Base-by-base conservation (phyloP, 2,329 filamentous ascomycete species). In the Trichothecium sympodiale region DNA sequence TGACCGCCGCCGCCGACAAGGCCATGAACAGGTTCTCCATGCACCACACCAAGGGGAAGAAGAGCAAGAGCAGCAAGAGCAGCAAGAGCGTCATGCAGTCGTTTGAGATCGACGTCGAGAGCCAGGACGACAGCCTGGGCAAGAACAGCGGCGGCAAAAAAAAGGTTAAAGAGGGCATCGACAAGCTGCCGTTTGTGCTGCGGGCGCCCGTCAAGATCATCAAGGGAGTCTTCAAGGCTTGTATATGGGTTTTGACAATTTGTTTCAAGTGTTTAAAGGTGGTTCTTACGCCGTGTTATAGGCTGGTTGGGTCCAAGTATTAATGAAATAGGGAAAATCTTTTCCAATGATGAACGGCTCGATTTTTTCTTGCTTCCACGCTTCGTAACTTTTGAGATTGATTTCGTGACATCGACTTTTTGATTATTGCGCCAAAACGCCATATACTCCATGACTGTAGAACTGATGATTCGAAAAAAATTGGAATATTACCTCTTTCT, bases 51-150 rank as follows among this genome's bases (percentile, higher is more conserved):
- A 25, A 25, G 29, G 38, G 36, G 39, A 43, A 44, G 38, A 43
- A 47, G 31, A 10, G 12, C 17, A 40, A 41, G 40, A 15, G 14
- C n/a, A 40, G 42, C 38, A 39, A 38, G 31, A 52, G 48, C 46
- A 57, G 54, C 45, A 52, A 54, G 37, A 52, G 52, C 26, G 64
- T 61, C 43, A 63, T 72, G 49, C 70, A 77, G 44, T 65, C 70
- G 45, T 70, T 78, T 38, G 76, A 61, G 51, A 56, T 79, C 27
- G 76, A 80, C 44, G 52, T 80, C 5, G 76, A 79, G 55, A 80
- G 74, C 49, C 76, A 80, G 53, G 59, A 62, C 36, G 20, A 64
- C 43, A 67, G 60, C 42, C 40, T 55, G 17, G 49, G 49, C 26
- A 62, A 55, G 41, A 6, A 25, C 20, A 10, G 20, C 20, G 34